Base-by-base conservation (phyloP, 2,329 filamentous ascomycete species). In the Penicillium sp. region DNA sequence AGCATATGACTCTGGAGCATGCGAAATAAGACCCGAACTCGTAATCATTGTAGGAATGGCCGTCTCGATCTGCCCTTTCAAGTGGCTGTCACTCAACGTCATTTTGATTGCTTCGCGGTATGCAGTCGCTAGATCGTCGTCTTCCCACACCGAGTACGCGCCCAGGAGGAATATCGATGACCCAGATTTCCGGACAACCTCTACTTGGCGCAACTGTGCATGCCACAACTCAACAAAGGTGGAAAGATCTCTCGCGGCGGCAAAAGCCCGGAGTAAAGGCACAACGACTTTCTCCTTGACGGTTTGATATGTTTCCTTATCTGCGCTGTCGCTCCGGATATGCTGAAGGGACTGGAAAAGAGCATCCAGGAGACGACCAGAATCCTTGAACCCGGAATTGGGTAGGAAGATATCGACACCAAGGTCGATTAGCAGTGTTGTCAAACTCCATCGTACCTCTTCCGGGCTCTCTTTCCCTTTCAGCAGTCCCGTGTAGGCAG, bases 321-420 rank as follows among this genome's bases (percentile, higher is more conserved):
- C 56, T 30, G 56, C 42, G n/a, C 60, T 43, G 18, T 30, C 42
- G 47, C 62, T 47, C 53, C 60, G 65, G 50, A 65, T 65, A 67
- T 66, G 75, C 42, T 71, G 63, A 3, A 68, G 55, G 26, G 67
- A 74, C 20, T 66, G 60, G 26, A 74, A 59, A 21, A 78, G 59
- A 40, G 69, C 67, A 16, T 68, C 62, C 21, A 78, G 59, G 20
- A 77, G 64, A 35, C 64, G 67, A 14, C 61, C 59, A 2, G 74
- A 71, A 58, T 70, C 71, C 12, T 63, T 64, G 20, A 77, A 59
- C 5, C 74, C 74, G 8, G 74, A 76, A 51, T 75, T 77, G 4
- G 74, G 73, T 23, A 78, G 57, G 56, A 78, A 74, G 30, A 76
- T 71, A 59, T 77, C 74, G 23, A 71, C 70, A 2, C 73, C 74